Evolutionary conservation across 768 basidiomycete genomes (phyloP).

Genomic region (Psilocybe azurescens): DNA sequence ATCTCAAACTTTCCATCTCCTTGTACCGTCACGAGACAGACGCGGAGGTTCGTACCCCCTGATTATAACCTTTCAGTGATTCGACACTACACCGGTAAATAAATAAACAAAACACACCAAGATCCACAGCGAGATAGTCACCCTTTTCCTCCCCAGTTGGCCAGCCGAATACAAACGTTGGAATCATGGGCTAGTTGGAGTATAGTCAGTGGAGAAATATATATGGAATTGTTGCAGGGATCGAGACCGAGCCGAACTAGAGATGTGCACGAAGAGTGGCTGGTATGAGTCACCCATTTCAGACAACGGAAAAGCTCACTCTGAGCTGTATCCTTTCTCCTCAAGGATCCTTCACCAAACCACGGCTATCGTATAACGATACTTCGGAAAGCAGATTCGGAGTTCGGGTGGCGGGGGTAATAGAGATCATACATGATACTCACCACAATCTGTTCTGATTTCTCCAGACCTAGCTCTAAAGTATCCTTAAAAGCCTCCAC

Average conservation of each 20-base stretch:
- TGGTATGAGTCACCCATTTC: too few relatives aligned
- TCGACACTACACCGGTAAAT: background rate
- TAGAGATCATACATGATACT: constrained; percentile 32
- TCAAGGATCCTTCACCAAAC: too few relatives aligned
- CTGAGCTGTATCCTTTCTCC: too few relatives aligned
- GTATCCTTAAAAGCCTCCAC: constrained; percentile 95
- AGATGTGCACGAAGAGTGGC: too few relatives aligned
- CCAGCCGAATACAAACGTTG: constrained; percentile 96
- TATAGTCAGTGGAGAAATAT: background rate
- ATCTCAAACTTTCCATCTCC: constrained; percentile 98
- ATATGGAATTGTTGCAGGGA: background rate
- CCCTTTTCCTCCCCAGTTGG: constrained; percentile 90
- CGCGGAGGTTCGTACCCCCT: constrained; percentile 98
- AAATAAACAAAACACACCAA: constrained; percentile 55
- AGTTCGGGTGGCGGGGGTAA: constrained; percentile 1
- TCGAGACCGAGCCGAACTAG: too few relatives aligned
- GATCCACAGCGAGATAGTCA: constrained; percentile 88
- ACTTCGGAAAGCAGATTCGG: constrained; percentile 2
- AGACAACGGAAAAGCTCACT: too few relatives aligned
- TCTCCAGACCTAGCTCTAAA: constrained; percentile 83
- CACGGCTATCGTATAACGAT: background rate
- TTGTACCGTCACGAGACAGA: constrained; percentile 92
- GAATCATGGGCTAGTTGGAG: constrained; percentile 83
- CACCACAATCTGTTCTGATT: constrained; percentile 87
- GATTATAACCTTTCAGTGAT: background rate